Percentiles rank a stretch among this genome's conserved stretches.
These are phyloP conservation scores for Apostasia ramifera DNA, from an alignment of 106 monocot genomes.

Conservation along the genomic window DNA sequence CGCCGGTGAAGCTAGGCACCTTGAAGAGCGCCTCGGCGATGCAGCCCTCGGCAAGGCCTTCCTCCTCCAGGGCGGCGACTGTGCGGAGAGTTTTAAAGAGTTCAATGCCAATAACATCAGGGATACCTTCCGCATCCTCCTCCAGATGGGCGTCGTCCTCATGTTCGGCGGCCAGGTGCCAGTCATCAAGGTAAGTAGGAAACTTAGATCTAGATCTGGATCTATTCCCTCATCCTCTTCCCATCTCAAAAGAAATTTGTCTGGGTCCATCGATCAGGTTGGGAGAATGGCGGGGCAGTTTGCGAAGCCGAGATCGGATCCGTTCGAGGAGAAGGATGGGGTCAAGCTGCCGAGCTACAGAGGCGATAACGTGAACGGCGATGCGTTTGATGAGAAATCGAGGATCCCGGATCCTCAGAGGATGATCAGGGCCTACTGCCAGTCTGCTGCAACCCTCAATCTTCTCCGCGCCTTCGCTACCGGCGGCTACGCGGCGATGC, in stretches of 20 bases:
- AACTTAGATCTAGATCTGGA: not conserved
- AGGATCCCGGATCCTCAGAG: slow-evolving; percentile 53
- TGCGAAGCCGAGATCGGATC: slow-evolving; percentile 51
- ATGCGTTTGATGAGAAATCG: slow-evolving; percentile 35
- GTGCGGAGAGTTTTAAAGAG: slow-evolving; percentile 99
- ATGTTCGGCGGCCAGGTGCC: slow-evolving; percentile 96
- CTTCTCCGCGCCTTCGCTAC: slow-evolving; percentile 48
- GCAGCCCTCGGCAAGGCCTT: slow-evolving; percentile 79
- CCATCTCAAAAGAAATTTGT: not conserved
- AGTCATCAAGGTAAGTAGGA: slow-evolving; percentile 57
- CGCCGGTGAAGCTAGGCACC: slow-evolving; percentile 74
- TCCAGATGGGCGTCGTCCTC: slow-evolving; percentile 92
- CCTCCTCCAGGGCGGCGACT: slow-evolving; percentile 85
- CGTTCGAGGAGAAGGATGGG: slow-evolving; percentile 42
- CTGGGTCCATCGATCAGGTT: slow-evolving; percentile 21
- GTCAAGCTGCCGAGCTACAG: slow-evolving; percentile 55
- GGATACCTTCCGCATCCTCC: slow-evolving; percentile 82
- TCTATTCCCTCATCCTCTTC: not conserved
- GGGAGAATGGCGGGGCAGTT: slow-evolving; percentile 82
- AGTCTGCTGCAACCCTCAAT: slow-evolving; percentile 42
- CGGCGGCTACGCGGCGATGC: slow-evolving; percentile 63
- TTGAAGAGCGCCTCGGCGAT: slow-evolving; percentile 78
- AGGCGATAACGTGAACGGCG: slow-evolving; percentile 43
- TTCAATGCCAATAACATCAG: slow-evolving; percentile 90
- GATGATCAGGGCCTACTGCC: slow-evolving; percentile 59